phyloP scores from a whole-genome alignment of 1,284 basidiomycete genomes.

The Rhodotorula sp. region DNA sequence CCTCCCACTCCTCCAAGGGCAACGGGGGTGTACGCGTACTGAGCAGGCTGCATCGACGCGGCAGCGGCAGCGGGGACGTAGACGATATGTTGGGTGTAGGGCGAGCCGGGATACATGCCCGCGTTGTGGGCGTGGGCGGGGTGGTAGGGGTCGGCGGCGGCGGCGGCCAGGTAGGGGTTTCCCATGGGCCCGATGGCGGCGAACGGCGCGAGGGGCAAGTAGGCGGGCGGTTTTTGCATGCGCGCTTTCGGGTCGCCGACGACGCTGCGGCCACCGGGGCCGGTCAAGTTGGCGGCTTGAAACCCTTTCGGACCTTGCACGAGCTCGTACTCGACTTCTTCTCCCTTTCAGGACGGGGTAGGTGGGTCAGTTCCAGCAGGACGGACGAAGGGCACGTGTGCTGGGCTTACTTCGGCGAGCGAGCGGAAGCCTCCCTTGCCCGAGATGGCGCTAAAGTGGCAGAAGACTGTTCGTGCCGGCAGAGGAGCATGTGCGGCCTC shows the following conservation, averaged over 20 bases:
- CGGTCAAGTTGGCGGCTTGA: conserved; percentile 43
- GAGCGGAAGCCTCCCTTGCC: conserved; percentile 44
- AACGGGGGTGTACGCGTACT: conserved; percentile 31
- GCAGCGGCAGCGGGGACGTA: conserved; percentile 34
- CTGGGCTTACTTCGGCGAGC: conserved; percentile 40
- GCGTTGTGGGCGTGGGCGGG: conserved; percentile 40
- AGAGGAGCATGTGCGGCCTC: too few relatives aligned
- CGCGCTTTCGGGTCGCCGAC: conserved; percentile 44
- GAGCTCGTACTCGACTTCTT: conserved; percentile 45
- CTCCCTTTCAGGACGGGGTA: conserved; percentile 24
- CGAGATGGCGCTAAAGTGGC: conserved; percentile 44
- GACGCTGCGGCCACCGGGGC: conserved; percentile 43
- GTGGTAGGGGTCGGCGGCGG: conserved; percentile 41
- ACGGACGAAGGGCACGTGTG: background rate
- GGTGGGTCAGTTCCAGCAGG: background rate
- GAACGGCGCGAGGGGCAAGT: conserved; percentile 31
- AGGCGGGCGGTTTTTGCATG: conserved; percentile 34
- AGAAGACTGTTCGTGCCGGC: conserved; percentile 45
- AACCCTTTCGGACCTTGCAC: conserved; percentile 45
- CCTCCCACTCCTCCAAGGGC: conserved; percentile 7
- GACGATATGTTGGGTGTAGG: conserved; percentile 40
- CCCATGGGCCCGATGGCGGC: conserved; percentile 22
- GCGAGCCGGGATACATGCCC: conserved; percentile 42
- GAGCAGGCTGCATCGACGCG: conserved; percentile 24
- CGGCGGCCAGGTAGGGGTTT: conserved; percentile 29